These are phyloP conservation scores for Plantago ovata DNA, from an alignment of 257 asterid species.

Conservation along the genomic window DNA sequence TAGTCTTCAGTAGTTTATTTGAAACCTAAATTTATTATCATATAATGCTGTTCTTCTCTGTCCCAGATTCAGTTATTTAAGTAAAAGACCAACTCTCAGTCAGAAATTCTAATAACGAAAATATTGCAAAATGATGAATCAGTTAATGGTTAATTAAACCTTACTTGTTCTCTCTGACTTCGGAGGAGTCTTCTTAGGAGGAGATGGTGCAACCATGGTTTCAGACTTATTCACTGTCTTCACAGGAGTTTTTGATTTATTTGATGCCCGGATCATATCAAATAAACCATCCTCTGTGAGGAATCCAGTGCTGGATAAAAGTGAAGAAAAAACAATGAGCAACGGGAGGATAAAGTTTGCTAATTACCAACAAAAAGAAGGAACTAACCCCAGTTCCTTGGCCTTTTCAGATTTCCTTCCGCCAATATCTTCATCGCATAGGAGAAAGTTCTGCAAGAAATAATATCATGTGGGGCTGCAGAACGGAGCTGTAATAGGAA, in stretches of 20 bases:
- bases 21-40: too few relatives aligned
- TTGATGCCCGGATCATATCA: constrained; percentile 75
- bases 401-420: constrained; percentile 91
- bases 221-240: constrained; percentile 43
- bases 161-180: constrained; percentile 39
- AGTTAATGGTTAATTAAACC: constrained; percentile 20
- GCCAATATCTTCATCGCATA: constrained; percentile 93
- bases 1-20: too few relatives aligned
- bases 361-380: constrained; percentile 1
- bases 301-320: constrained; percentile 60
- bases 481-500: constrained; percentile 16
- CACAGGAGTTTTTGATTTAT: constrained; percentile 40
- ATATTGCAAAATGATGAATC: neutral
- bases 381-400: constrained; percentile 87
- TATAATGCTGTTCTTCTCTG: too few relatives aligned
- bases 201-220: constrained; percentile 50
- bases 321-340: constrained; percentile 12
- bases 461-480: constrained; percentile 21
- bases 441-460: constrained; percentile 77
- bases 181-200: constrained; percentile 56
- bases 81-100: too few relatives aligned
- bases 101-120: constrained; percentile 8
- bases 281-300: constrained; percentile 92
- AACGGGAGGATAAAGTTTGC: constrained; percentile 9
- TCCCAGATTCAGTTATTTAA: too few relatives aligned